These are phyloP conservation scores for Calonectria ilicicola DNA, from an alignment of 2,329 filamentous ascomycete genomes.

Conservation along the genomic window DNA sequence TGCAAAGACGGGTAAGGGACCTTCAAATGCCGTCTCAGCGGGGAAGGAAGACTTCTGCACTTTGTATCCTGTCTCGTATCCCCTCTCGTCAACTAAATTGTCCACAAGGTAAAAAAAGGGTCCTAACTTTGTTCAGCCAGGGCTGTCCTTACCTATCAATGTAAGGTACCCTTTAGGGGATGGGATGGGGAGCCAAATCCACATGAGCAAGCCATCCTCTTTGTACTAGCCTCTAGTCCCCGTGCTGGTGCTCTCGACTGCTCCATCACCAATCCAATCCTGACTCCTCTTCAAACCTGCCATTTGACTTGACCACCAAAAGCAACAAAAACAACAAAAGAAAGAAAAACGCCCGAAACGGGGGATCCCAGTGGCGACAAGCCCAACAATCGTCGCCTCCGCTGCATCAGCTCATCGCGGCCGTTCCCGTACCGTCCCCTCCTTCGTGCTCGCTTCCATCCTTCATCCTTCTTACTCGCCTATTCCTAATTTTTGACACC, in stretches of 20 bases:
- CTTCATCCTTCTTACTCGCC: constrained; percentile 25
- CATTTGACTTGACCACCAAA: constrained; percentile 14
- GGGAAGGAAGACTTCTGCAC: constrained; percentile 8
- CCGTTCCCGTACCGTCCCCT: constrained; percentile 38
- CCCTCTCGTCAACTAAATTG: constrained; percentile 8
- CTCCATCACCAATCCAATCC: constrained; percentile 5
- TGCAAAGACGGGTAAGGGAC: not conserved
- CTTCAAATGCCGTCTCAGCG: not conserved
- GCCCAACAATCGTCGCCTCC: constrained; percentile 35
- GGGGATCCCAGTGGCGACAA: constrained; percentile 40
- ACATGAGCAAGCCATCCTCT: constrained; percentile 18
- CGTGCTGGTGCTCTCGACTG: constrained; percentile 4
- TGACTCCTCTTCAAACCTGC: constrained; percentile 3
- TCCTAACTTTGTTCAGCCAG: constrained; percentile 21
- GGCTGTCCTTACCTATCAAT: constrained; percentile 9
- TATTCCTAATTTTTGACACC: constrained; percentile 19
- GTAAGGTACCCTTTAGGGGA: constrained; percentile 24
- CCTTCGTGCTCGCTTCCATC: constrained; percentile 19
- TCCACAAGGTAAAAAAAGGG: constrained; percentile 3
- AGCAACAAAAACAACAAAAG: constrained; percentile 25
- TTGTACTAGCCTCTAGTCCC: constrained; percentile 11
- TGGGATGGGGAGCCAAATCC: constrained; percentile 18
- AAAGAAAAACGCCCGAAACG: constrained; percentile 31
- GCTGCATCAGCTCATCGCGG: constrained; percentile 43
- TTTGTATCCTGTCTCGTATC: constrained; percentile 6